A percentile compares a stretch with the other conserved stretches of the same genome.
phyloP scores from a whole-genome alignment of 2,329 filamentous ascomycete species.

The Aureobasidium mangrovei region DNA sequence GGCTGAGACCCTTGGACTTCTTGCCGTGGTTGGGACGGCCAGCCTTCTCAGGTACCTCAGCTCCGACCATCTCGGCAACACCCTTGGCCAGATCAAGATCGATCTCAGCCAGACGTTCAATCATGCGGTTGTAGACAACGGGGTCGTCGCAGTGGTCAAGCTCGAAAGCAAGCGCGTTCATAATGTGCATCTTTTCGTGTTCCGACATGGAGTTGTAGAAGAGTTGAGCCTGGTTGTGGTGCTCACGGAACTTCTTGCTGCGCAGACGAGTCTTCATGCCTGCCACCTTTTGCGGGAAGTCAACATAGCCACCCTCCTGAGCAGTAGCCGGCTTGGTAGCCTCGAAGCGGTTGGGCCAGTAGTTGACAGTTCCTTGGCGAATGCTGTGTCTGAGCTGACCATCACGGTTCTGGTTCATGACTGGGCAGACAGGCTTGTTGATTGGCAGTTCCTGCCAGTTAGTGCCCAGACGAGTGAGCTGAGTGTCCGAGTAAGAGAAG shows the following conservation, averaged over 20 bases:
- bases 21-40: slow-evolving; percentile 55
- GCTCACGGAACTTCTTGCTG: slow-evolving; percentile 68
- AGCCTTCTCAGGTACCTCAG: slow-evolving; percentile 46
- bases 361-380: slow-evolving; percentile 63
- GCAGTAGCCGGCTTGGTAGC: slow-evolving; percentile 52
- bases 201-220: slow-evolving; percentile 71
- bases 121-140: slow-evolving; percentile 63
- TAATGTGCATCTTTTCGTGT: slow-evolving; percentile 57
- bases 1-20: slow-evolving; percentile 58
- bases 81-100: slow-evolving; percentile 59
- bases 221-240: slow-evolving; percentile 68
- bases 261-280: slow-evolving; percentile 63
- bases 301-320: slow-evolving; percentile 59
- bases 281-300: slow-evolving; percentile 55
- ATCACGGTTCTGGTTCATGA: slow-evolving; percentile 70
- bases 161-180: slow-evolving; percentile 57
- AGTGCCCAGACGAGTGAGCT: slow-evolving; percentile 59
- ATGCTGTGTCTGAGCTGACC: slow-evolving; percentile 66
- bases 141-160: slow-evolving; percentile 76
- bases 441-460: slow-evolving; percentile 74
- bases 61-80: slow-evolving; percentile 64
- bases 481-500: slow-evolving; percentile 58
- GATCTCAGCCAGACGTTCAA: slow-evolving; percentile 60
- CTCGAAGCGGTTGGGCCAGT: slow-evolving; percentile 67
- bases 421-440: slow-evolving; percentile 64